Evolutionary conservation across 1,284 basidiomycete genomes (phyloP), one percentile per base, ranked within the genome.

Genomic region (Inonotus obliquus): DNA sequence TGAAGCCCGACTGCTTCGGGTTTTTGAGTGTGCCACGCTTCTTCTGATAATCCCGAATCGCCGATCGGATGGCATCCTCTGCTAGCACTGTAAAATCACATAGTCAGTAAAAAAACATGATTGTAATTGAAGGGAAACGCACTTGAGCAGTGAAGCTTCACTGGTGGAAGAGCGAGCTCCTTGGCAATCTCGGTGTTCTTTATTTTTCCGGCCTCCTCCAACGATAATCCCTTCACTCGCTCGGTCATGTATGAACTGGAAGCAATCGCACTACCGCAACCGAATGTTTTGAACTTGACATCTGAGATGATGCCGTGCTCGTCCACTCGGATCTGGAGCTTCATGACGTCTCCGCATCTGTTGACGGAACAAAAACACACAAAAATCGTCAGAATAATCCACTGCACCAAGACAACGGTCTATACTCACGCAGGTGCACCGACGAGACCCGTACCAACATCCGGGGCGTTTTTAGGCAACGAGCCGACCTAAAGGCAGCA

Each of bases 171-270:
- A 70, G 89, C 91, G 17, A 98, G 76, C 75, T 98, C 96, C 78
- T 98, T 96, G 9, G 97, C 97, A 72, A 99, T 99, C 75, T 99
- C 97, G 7, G 96, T 99, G 80, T 99, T 99, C 78, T 96, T 97
- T 71, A 99, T 98, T 72, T 90, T 87, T 61, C 92, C 93, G 13
- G 97, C 97, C 67, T 96, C 92, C 61, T 98, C 96, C 60, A 99
- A 78, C 17, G 89, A 89, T 68, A 99, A 81, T 25, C 97, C 97
- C 79, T 91, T 97, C 67, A 99, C 96, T 57, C 95, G 90, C 79
- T 99, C 96, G 19, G 96, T 99, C 91, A 97, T 94, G 75, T 95
- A 98, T 11, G 92, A 94, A 71, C 91, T 94, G 2, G 94, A 96
- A 1, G 97, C 97, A 66, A 99, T 99, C 67, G 96, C 97, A 65